Conservation (phyloP, 192 early-diverging fungal species). For the Physocladia obscura region DNA sequence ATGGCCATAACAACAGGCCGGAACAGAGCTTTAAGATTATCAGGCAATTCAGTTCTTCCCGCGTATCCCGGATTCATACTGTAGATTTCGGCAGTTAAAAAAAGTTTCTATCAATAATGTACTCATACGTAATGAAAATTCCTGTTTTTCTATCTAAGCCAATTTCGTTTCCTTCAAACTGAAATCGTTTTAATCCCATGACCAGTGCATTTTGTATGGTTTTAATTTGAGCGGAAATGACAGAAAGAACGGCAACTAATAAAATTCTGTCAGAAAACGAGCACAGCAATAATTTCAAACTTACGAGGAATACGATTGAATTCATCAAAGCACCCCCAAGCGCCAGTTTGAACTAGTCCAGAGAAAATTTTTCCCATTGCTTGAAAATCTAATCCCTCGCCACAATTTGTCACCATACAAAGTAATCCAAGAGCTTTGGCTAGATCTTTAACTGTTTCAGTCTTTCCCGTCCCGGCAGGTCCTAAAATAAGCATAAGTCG, state of each 20-base stretch:
- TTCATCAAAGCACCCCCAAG: constrained; percentile 68
- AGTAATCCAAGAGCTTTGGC: constrained; percentile 60
- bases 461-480: constrained; percentile 62
- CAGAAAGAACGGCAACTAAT: constrained; percentile 55
- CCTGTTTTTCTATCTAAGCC: constrained; percentile 53
- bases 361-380: constrained; percentile 67
- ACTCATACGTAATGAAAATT: constrained; percentile 54
- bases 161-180: constrained; percentile 67
- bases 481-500: neutral
- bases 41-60: constrained; percentile 60
- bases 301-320: constrained; percentile 59
- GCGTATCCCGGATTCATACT: constrained; percentile 63
- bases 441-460: constrained; percentile 65
- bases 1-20: constrained; percentile 63
- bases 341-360: constrained; percentile 61
- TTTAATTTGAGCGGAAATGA: constrained; percentile 63
- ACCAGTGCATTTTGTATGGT: constrained; percentile 63
- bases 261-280: constrained; percentile 2
- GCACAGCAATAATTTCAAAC: neutral
- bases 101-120: neutral
- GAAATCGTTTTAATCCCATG: constrained; percentile 52
- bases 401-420: constrained; percentile 65
- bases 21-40: constrained; percentile 66
- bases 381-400: constrained; percentile 64
- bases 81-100: neutral